Percentiles rank a stretch among this genome's conserved stretches.
phyloP scores from a whole-genome alignment of 345 rosid genomes.

The Salix udensis region DNA sequence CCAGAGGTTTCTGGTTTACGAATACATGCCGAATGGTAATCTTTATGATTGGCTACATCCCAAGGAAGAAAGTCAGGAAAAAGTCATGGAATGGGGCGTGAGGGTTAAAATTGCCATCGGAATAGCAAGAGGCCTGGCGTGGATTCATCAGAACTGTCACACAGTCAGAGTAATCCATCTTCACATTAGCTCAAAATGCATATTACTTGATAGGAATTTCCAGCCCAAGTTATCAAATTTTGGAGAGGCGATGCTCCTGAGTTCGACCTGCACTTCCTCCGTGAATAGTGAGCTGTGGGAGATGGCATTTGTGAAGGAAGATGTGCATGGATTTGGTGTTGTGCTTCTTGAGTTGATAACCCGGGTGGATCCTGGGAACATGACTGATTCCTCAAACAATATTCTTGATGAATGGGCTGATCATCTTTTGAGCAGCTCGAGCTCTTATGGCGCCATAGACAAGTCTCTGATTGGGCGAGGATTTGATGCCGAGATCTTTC shows the following conservation, averaged over 20 bases:
- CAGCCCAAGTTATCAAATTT: slow-evolving; percentile 15
- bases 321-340: slow-evolving; percentile 27
- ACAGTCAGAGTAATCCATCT: slow-evolving; percentile 18
- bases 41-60: slow-evolving; percentile 20
- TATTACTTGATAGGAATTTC: slow-evolving; percentile 22
- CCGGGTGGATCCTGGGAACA: slow-evolving; percentile 13
- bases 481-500: slow-evolving; percentile 18
- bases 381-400: slow-evolving; percentile 12
- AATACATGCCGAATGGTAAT: slow-evolving; percentile 22
- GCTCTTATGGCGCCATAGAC: slow-evolving; percentile 3
- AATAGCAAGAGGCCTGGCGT: slow-evolving; percentile 34
- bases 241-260: slow-evolving; percentile 23
- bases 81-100: slow-evolving; percentile 24
- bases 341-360: slow-evolving; percentile 32
- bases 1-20: slow-evolving; percentile 27
- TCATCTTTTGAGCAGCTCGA: background rate
- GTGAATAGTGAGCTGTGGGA: slow-evolving; percentile 26
- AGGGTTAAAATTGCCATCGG: slow-evolving; percentile 23
- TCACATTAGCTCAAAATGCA: slow-evolving; percentile 29
- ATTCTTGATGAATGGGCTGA: slow-evolving; percentile 5
- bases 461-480: slow-evolving; percentile 16
- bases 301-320: slow-evolving; percentile 23
- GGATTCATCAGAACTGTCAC: slow-evolving; percentile 28
- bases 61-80: background rate
- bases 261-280: slow-evolving; percentile 9